phyloP scores from a whole-genome alignment of 257 asterid species.

The Verbena officinalis region DNA sequence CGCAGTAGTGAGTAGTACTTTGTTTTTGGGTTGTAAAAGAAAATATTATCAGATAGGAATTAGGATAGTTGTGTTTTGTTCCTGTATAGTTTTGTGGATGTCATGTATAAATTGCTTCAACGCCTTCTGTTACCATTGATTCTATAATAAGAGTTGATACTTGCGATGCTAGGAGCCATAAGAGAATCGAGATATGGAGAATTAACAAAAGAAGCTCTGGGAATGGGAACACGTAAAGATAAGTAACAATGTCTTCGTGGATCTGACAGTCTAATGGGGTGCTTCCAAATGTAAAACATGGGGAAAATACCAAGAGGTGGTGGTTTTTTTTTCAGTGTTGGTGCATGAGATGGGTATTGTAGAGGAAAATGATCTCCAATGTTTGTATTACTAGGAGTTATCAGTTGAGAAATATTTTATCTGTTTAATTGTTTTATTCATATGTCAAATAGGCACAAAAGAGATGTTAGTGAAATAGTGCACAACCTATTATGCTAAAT shows the following conservation, averaged over 20 bases:
- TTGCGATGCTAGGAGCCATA: neutral
- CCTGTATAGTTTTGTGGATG: neutral
- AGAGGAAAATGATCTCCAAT: slow-evolving; percentile 6
- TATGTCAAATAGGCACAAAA: neutral
- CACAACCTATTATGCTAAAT: slow-evolving; percentile 6
- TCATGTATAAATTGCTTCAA: neutral
- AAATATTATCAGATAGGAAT: neutral
- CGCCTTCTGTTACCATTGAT: neutral
- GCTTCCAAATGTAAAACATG: neutral
- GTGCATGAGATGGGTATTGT: too few species aligned
- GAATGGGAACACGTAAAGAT: neutral
- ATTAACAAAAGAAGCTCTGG: neutral
- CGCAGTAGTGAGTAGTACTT: neutral
- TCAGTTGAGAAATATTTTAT: neutral
- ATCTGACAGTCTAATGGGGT: neutral
- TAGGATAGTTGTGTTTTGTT: neutral
- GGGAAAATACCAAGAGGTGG: too few species aligned
- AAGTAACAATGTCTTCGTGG: neutral
- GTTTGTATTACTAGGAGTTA: slow-evolving; percentile 25
- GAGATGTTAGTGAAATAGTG: neutral
- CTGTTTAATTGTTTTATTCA: neutral
- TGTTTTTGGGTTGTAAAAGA: neutral
- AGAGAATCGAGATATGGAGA: neutral
- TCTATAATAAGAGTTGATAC: neutral
- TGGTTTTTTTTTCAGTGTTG: too few species aligned